A percentile compares a stretch with the other conserved stretches of the same genome.
phyloP scores from a whole-genome alignment of 176 grass and related monocot species.

The Aegilops tauschii region DNA sequence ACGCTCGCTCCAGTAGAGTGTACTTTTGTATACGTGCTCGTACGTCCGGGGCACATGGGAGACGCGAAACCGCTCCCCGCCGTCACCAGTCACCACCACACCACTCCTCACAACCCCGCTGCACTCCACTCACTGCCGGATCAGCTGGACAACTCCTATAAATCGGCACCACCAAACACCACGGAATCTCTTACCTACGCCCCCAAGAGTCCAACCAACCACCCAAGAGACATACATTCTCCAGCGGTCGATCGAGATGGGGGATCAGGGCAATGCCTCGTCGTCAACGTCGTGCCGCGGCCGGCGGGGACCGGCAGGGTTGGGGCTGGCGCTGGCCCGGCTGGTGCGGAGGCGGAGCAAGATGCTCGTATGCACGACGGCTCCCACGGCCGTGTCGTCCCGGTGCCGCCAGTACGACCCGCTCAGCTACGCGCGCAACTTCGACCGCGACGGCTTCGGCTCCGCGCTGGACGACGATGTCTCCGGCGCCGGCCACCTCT shows the following conservation, averaged over 20 bases:
- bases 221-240: no score
- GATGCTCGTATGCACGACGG: slow-evolving; percentile 38
- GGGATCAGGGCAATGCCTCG: no score
- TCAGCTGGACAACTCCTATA: no score
- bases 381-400: not conserved
- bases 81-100: no score
- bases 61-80: not conserved
- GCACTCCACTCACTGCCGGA: not conserved
- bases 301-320: no score
- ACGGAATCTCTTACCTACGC: no score
- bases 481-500: slow-evolving; percentile 29
- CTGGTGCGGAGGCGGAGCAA: slow-evolving; percentile 52
- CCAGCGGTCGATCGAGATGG: no score
- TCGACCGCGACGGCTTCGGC: slow-evolving; percentile 54
- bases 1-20: not conserved
- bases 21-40: not conserved
- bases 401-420: slow-evolving; percentile 55
- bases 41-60: slow-evolving; percentile 26
- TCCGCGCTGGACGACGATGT: slow-evolving; percentile 40
- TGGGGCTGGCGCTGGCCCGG: no score
- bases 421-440: slow-evolving; percentile 91
- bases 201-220: no score
- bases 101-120: not conserved
- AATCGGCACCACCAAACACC: no score
- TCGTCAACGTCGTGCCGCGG: no score